Conservation (phyloP, 805 yeast species). For the Lipomyces starkeyi region DNA sequence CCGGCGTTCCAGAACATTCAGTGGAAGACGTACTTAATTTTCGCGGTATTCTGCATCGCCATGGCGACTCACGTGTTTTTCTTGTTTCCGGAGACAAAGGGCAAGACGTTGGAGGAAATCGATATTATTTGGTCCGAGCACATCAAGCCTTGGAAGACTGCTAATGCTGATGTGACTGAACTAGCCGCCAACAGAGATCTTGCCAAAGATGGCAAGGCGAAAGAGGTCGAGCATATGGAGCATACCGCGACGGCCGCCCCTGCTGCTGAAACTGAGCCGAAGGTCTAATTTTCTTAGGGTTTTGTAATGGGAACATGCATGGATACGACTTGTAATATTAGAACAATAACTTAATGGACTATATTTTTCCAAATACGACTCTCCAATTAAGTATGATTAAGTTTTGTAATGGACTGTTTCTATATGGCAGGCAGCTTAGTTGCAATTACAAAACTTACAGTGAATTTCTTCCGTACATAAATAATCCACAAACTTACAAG, state of each 20-base stretch:
- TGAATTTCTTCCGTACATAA: background rate
- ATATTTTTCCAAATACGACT: background rate
- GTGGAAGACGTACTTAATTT: slow-evolving; percentile 64
- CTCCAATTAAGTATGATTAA: background rate
- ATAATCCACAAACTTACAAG: background rate
- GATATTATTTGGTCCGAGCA: slow-evolving; percentile 56
- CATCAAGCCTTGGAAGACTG: slow-evolving; percentile 39
- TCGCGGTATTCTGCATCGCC: slow-evolving; percentile 58
- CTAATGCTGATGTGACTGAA: slow-evolving; percentile 24
- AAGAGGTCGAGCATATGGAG: slow-evolving; percentile 21
- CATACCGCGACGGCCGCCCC: background rate
- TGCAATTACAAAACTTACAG: background rate
- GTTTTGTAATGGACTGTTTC: too few relatives aligned
- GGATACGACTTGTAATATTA: background rate
- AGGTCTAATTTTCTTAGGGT: background rate
- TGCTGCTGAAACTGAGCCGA: background rate
- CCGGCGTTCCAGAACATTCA: slow-evolving; percentile 57
- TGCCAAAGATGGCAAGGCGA: slow-evolving; percentile 12
- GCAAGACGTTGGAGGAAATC: slow-evolving; percentile 71
- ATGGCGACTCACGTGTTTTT: slow-evolving; percentile 54
- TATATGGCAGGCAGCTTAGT: background rate
- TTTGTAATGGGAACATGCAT: background rate
- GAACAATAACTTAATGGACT: background rate
- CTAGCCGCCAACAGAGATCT: slow-evolving; percentile 25
- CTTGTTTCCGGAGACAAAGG: slow-evolving; percentile 75